Conservation (phyloP, 176 grass and related monocot species). For the Raddia distichophylla region DNA sequence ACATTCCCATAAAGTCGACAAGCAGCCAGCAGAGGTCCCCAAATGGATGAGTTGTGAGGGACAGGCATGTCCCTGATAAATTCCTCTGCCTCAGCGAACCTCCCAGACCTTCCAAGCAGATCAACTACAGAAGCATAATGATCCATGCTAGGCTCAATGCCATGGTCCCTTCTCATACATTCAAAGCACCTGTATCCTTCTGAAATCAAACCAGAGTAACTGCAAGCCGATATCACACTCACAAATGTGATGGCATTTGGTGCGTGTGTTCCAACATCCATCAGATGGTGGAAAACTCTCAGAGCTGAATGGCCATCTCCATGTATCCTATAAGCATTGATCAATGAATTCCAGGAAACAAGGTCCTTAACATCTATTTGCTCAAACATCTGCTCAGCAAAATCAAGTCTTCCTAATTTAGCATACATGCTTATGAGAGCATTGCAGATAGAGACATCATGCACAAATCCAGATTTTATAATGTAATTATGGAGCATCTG, state of each 20-base stretch:
- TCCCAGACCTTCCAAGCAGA: conserved; percentile 68
- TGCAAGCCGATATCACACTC: conserved; percentile 67
- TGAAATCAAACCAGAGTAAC: conserved; percentile 60
- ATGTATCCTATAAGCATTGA: conserved; percentile 62
- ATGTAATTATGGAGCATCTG: conserved; percentile 59
- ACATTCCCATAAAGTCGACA: conserved; percentile 61
- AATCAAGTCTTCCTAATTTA: conserved; percentile 60
- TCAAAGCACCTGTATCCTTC: conserved; percentile 71
- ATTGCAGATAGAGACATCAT: conserved; percentile 60
- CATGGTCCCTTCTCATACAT: conserved; percentile 58
- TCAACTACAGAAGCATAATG: conserved; percentile 75
- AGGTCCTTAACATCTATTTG: conserved; percentile 60
- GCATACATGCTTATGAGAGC: conserved; percentile 70
- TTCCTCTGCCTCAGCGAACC: conserved; percentile 55
- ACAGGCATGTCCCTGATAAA: conserved; percentile 67
- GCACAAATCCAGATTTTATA: conserved; percentile 46
- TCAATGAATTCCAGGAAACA: conserved; percentile 79
- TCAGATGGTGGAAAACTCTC: conserved; percentile 49
- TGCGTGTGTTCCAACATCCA: conserved; percentile 28
- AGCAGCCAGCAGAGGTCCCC: conserved; percentile 65
- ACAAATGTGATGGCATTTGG: conserved; percentile 70
- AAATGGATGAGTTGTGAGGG: conserved; percentile 55
- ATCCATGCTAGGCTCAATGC: conserved; percentile 62
- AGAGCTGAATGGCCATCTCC: conserved; percentile 63
- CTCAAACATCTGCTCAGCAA: conserved; percentile 50